Evolutionary conservation across 495 filamentous ascomycete species (phyloP).

Genomic region (Bombardia bombarda): DNA sequence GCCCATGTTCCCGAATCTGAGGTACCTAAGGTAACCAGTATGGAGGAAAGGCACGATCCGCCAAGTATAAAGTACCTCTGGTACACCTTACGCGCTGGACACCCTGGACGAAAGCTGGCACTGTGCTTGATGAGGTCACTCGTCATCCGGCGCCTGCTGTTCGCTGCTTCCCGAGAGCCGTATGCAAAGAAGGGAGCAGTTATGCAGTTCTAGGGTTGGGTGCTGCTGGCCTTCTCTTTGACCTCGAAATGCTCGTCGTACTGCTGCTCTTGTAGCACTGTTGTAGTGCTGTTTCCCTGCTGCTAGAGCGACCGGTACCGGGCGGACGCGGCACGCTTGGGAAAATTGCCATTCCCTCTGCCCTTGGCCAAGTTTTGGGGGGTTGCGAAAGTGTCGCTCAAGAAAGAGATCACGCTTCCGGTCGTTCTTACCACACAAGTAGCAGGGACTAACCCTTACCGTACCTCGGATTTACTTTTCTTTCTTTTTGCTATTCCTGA

Average conservation of each 20-base stretch:
- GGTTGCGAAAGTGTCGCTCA: too few relatives aligned
- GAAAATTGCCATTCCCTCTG: background rate
- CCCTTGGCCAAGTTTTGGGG: too few relatives aligned
- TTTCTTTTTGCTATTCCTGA: conserved; percentile 1
- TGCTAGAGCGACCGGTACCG: background rate
- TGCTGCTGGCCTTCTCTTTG: too few relatives aligned
- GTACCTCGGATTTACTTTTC: background rate
- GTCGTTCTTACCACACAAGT: background rate
- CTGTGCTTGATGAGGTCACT: conserved; percentile 4
- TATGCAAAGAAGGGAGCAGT: background rate
- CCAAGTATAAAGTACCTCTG: too few relatives aligned
- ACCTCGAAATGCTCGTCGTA: too few relatives aligned
- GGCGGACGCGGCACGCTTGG: background rate
- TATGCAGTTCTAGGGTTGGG: background rate
- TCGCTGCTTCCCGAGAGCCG: background rate
- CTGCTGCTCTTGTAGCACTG: too few relatives aligned
- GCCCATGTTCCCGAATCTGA: too few relatives aligned
- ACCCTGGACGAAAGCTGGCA: too few relatives aligned
- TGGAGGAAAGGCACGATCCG: too few relatives aligned
- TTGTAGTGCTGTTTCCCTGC: background rate
- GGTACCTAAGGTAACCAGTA: too few relatives aligned
- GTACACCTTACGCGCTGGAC: too few relatives aligned
- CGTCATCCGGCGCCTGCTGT: background rate
- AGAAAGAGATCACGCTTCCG: background rate
- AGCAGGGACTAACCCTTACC: background rate